Evolutionary conservation across 352 stramenopile genomes (phyloP), one percentile per base, ranked within the genome.

Genomic region (Thalassiosira exigua): DNA sequence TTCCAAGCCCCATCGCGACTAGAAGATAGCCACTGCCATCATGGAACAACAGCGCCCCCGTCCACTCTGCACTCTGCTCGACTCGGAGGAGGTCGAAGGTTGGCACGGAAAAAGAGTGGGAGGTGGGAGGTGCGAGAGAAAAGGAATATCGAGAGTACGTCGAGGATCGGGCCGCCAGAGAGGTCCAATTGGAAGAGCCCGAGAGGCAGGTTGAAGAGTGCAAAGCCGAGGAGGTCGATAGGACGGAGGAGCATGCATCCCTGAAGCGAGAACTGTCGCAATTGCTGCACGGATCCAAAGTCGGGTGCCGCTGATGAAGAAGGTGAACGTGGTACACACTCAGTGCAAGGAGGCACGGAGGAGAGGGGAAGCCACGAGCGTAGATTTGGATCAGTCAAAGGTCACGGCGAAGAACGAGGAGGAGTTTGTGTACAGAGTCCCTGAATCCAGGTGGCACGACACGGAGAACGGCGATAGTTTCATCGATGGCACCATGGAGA

Each of bases 271-370:
- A 56, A 56, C 21, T 56, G 48, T 21, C 17, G 22, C 9, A 4
- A 56, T 19, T 56, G 22, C 48, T 19, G 9, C 17, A 19, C 9
- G 48, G 48, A 7, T 56, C 48, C 17, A 19, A 7, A 19, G 21
- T 56, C 17, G 48, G 7, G 5, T 56, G 48, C 22, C 22, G 4
- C n/a, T 56, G 22, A 56, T 56, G 48, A 56, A 56, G 48, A 56
- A 56, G n/a, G 48, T 56, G 4, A 56, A 56, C 21, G 48, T 19
- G 5, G 22, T 7, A 22, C 48, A 56, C 5, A 56, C 48, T 9
- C 17, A 56, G n/a, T 56, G 5, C 7, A 27, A 21, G 17, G n/a
- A 56, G 9, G 48, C 48, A 9, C 9, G 21, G 12, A 21, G n/a
- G 17, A 4, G 17, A 27, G 5, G 5, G 9, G 48, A 7, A 11